Base-by-base conservation (phyloP, 2,329 filamentous ascomycete species). In the Gnomoniopsis sp. region DNA sequence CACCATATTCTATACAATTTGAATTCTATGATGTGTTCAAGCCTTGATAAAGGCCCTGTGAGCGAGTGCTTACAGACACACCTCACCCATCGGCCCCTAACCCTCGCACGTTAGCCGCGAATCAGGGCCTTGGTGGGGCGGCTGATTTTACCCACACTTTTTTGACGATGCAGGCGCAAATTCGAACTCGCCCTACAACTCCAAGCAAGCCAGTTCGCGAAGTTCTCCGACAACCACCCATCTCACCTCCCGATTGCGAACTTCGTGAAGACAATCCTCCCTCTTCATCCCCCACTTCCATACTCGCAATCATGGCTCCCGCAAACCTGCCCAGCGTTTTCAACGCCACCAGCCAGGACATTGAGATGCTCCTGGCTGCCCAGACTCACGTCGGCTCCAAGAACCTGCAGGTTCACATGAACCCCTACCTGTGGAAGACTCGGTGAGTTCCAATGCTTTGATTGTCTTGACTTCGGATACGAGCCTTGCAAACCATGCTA, bases 321-420 rank as follows among this genome's bases (percentile, higher is more conserved):
- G 85, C 87, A 74, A 96, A 97, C 84, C 89, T 97, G 69, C 95
- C 95, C 77, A 84, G 93, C 69, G 84, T 89, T 75, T 96, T 99
- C 89, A 95, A 96, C 86, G 91, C 95, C 75, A 98, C 95, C 74
- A 88, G 88, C 76, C 88, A 96, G 84, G 95, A 99, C 85, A 96
- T 99, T 83, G 95, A 99, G 90, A 95, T 93, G 90, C 91, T 99
- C 76, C 90, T 99, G 72, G 90, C 93, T 75, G 93, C 96, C 74
- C 93, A 98, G 84, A 87, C 84, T 82, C 96, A 99, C 82, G 87
- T 98, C 72, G 95, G 95, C 74, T 91, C 89, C 82, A 98, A 98
- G 91, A 99, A 99, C 88, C 80, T 99, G 73, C 95, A 98, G 87
- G 91, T 93, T 78, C 93, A 97, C 85, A 97, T 96, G 92, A 91